phyloP scores from a whole-genome alignment of 331 rosid genomes.

The Malus hybrid region DNA sequence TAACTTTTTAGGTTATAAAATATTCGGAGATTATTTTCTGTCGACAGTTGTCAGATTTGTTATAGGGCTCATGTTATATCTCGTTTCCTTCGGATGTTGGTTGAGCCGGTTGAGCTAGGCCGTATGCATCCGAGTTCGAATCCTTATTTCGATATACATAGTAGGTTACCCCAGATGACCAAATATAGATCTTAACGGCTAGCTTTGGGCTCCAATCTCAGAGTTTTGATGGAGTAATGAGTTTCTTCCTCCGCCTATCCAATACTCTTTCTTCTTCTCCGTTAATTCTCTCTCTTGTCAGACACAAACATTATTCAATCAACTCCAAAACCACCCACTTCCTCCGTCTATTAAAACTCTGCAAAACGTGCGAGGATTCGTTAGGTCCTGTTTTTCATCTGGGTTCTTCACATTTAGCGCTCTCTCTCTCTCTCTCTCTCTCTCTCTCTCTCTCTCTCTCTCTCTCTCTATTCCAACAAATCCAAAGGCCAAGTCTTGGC shows the following conservation, averaged over 20 bases:
- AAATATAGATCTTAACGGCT: background rate
- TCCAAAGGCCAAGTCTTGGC: too few relatives aligned
- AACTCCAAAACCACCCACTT: conserved; percentile 1
- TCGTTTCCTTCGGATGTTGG: background rate
- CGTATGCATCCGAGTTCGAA: background rate
- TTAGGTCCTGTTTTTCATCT: conserved; percentile 18
- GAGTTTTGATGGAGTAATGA: background rate
- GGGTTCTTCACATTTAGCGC: conserved; percentile 18
- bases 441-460: background rate
- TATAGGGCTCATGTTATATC: background rate
- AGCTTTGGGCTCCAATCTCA: background rate
- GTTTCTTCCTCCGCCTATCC: background rate
- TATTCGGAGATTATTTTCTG: background rate
- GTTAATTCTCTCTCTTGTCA: background rate
- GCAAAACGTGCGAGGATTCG: conserved; percentile 2
- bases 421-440: background rate
- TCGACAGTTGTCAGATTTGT: background rate
- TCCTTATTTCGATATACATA: background rate
- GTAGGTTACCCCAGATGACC: background rate
- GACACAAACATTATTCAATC: background rate
- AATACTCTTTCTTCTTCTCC: background rate
- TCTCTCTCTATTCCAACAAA: conserved; percentile 3
- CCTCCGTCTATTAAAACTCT: conserved; percentile 16
- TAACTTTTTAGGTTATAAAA: too few relatives aligned
- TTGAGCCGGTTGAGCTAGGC: background rate